Base-by-base conservation (phyloP, 371 early-diverging fungal species). In the Scutellospora calospora region DNA sequence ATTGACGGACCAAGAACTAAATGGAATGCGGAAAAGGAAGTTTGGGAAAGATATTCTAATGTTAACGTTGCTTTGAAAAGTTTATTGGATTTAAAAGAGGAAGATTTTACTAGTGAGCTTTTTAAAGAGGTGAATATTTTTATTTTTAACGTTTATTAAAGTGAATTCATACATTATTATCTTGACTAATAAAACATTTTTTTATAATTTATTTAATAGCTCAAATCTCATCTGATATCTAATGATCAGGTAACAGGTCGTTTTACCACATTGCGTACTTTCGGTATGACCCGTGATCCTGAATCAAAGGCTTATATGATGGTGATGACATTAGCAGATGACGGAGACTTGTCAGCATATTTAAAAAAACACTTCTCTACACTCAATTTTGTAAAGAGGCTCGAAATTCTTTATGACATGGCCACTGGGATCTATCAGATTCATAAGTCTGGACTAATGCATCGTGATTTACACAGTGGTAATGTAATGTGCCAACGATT, bases 291-390 rank as follows among this genome's bases (percentile, higher is more conserved):
- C 6, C n/a, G 29, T 29, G 51, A 78, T 52, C 76, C 76, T 9
- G 11, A 27, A 0, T 22, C 62, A 14, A 27, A 49, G 51, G 27
- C 14, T n/a, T 63, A 29, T 22, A 62, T 78, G 9, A 45, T 78
- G 51, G 78, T 78, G 22, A 78, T 65, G 78, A 33, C 63, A n/a
- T 78, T 35, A 2, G 78, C 78, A 5, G 38, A 78, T 35, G 20
- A 45, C 14, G 78, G 78, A 11, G 29, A 65, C 33, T 38, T 78
- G 29, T n/a, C 41, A 49, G 18, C 5, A 33, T 51, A 49, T 49
- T 18, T 78, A 18, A 25, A 25, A n/a, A 51, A 65, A 12, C 63
- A 78, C 38, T 78, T 63, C 49, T 25, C 5, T 0, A 78, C 33
- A 14, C 18, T 62, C 18, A 65, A 25, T 14, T 78, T 63, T 63